Base-by-base conservation (phyloP, 169 alveolate species). In the Eimeria necatrix region DNA sequence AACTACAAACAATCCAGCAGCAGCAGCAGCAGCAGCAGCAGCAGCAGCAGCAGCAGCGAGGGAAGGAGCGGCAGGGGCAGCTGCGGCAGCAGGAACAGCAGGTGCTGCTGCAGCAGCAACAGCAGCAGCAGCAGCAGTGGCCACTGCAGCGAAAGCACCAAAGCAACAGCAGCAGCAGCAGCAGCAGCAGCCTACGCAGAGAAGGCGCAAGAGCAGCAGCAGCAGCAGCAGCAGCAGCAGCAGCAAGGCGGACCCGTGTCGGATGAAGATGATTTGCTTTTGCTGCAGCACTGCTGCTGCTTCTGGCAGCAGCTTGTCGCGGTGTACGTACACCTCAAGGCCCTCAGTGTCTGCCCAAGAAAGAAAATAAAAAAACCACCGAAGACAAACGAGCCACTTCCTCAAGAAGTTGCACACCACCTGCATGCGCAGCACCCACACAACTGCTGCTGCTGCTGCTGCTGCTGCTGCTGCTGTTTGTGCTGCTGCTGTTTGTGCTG, bases 321-420 rank as follows among this genome's bases (percentile, higher is more conserved):
- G 86, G 64, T 76, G 86, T 76, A 76, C 53, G 86, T 76, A 76
- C 86, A 76, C 86, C 86, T 76, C 61, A 46, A 76, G 86, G 4
- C 86, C 86, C 9, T 76, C 86, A 7, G 3, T 76, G 22, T 76
- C 86, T 5, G 3, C 5, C 51, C 60, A 76, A 3, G 41, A 48
- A 32, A 76, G 6, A 32, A 32, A 76, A 48, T 46, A 76, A 4
- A 76, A 41, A 24, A 26, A 18, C 86, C 86, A 76, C 32, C 24
- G 32, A 41, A 48, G 9, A 32, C 20, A 46, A 16, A 76, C 56
- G 16, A 41, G 12, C 3, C 22, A 41, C 61, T 76, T 76, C 61
- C 86, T 10, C 56, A 26, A 7, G 4, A 41, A 76, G 22, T 76
- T 76, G 4, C 18, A 46, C 7, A 18, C 12, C 26, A 76, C 86